Base-by-base conservation (phyloP, 768 basidiomycete species). In the Nidula microcarpa region DNA sequence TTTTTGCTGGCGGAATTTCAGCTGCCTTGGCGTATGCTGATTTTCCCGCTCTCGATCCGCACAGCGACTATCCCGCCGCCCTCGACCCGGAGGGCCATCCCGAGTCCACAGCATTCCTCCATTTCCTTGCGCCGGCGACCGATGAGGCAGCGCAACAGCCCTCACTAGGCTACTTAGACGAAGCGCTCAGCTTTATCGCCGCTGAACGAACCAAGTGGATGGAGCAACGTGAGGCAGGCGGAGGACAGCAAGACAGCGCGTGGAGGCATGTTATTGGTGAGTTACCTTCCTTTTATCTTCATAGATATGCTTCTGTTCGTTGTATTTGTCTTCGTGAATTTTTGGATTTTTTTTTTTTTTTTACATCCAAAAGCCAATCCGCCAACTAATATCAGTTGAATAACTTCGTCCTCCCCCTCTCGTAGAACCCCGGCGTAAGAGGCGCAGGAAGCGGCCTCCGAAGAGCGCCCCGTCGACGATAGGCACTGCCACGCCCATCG, bases 151-250 rank as follows among this genome's bases (percentile, higher is more conserved):
- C 23, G 23, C 30, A 75, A 17, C 75, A 80, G 45, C 89, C 90
- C 0, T 89, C 86, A 2, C 68, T 92, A 11, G 90, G 90, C 0
- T 79, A 81, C 50, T 76, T 92, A 13, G 87, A 87, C 53, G 82
- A 84, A 54, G 87, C 86, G 0, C 74, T 92, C 11, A 80, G 79
- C n/a, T 92, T 90, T 55, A 75, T 91, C 48, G 86, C 85, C 43
- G 82, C 81, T 8, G 89, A 91, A 64, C 75, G 87, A 51, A 82
- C 80, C 35, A 75, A 77, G 55, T 74, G 81, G 57, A 77, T 73
- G 43, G 85, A 82, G n/a, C 65, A 67, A 41, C 72, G 72, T 36
- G 74, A 69, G 44, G 56, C 69, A 18, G 71, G 64, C 7, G 45
- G 36, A 11, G 34, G 36, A 11, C 32, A 16, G 32, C 35, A 17